Percentiles rank a stretch among this genome's conserved stretches.
Conservation (phyloP, 2,329 filamentous ascomycete species). For the Aspergillus versicolor region DNA sequence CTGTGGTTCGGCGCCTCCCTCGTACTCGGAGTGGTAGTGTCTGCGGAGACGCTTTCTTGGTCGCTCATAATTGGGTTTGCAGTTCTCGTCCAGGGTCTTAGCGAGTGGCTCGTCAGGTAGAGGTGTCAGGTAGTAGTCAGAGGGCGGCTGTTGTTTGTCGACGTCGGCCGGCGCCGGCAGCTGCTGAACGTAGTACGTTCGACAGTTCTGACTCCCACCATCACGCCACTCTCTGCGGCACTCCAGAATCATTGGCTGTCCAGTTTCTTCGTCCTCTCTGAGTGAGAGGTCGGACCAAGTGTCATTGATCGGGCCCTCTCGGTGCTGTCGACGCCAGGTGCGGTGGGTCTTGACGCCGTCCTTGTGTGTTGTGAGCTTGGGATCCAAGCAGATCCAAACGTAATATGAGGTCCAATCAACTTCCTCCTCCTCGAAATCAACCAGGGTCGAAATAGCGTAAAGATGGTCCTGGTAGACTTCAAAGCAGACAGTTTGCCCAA, state of each 20-base stretch:
- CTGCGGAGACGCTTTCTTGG: slow-evolving; percentile 38
- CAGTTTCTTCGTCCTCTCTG: slow-evolving; percentile 59
- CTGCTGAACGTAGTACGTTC: slow-evolving; percentile 63
- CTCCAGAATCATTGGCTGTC: slow-evolving; percentile 63
- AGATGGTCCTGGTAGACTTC: slow-evolving; percentile 66
- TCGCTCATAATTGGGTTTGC: slow-evolving; percentile 35
- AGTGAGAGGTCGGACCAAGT: slow-evolving; percentile 69
- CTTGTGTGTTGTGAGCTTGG: slow-evolving; percentile 43
- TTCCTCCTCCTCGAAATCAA: slow-evolving; percentile 61
- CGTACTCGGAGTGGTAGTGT: slow-evolving; percentile 43
- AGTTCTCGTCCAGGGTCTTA: slow-evolving; percentile 26
- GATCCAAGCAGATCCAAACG: slow-evolving; percentile 62
- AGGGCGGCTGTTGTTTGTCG: slow-evolving; percentile 14
- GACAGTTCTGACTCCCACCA: slow-evolving; percentile 57
- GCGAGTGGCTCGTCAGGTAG: slow-evolving; percentile 30
- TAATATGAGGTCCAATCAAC: slow-evolving; percentile 70
- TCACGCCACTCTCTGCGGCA: slow-evolving; percentile 66
- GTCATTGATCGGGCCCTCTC: slow-evolving; percentile 71
- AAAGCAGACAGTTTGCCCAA: slow-evolving; percentile 69
- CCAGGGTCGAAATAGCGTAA: slow-evolving; percentile 69
- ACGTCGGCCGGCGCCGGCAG: slow-evolving; percentile 33
- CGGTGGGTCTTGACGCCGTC: slow-evolving; percentile 46
- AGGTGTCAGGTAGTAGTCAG: slow-evolving; percentile 15
- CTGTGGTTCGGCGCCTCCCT: slow-evolving; percentile 20
- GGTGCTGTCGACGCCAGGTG: slow-evolving; percentile 66